phyloP scores from a whole-genome alignment of 1,284 basidiomycete species.

The Cryptococcus amylolentus region DNA sequence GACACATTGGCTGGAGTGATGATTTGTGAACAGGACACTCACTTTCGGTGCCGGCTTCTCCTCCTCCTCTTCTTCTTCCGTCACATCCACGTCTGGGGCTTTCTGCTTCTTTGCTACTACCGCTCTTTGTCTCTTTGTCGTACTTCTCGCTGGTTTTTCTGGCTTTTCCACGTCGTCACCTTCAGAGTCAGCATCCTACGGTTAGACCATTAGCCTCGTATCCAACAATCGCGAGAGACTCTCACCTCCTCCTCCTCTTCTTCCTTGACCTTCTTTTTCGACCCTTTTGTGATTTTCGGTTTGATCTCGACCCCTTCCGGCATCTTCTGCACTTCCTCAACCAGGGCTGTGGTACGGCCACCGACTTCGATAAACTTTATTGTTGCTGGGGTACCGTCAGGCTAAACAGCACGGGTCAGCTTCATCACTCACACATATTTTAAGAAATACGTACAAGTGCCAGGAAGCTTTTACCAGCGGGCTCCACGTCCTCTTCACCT shows the following conservation, averaged over 20 bases:
- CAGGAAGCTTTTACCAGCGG: slow-evolving; percentile 49
- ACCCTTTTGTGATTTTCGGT: slow-evolving; percentile 33
- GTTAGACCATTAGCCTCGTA: no score
- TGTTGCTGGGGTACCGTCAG: slow-evolving; percentile 65
- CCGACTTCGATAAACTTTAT: slow-evolving; percentile 76
- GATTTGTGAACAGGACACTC: no score
- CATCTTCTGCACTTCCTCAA: slow-evolving; percentile 62
- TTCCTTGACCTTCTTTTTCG: slow-evolving; percentile 21
- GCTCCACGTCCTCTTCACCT: slow-evolving; percentile 29
- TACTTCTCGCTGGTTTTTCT: no score
- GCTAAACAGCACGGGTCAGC: slow-evolving; percentile 51
- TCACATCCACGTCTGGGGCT: no score
- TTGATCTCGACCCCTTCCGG: slow-evolving; percentile 45
- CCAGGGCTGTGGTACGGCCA: slow-evolving; percentile 73
- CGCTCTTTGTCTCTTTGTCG: no score
- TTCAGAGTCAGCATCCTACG: no score
- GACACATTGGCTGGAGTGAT: no score
- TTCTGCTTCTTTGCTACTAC: no score
- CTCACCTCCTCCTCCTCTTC: slow-evolving; percentile 1
- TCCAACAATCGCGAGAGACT: no score
- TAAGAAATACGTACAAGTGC: slow-evolving; percentile 53
- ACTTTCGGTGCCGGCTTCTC: no score
- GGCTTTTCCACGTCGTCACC: no score
- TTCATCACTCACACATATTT: background rate
- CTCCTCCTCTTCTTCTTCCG: no score